These are phyloP conservation scores for Stachybotrys chartarum DNA, from an alignment of 2,329 filamentous ascomycete genomes.

Conservation along the genomic window DNA sequence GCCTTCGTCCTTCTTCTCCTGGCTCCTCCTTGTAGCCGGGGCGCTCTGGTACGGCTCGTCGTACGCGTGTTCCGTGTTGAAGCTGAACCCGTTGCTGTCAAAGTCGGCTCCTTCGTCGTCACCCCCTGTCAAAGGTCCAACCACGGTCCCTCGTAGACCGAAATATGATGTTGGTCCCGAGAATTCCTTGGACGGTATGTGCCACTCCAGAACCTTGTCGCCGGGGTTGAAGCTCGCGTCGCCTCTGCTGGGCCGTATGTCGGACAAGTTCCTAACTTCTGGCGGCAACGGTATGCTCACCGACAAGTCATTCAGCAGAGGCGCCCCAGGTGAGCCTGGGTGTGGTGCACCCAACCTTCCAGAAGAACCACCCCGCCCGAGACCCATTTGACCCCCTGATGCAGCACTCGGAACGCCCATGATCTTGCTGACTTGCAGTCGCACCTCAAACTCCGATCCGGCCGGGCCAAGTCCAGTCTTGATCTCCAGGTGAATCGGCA, in stretches of 20 bases:
- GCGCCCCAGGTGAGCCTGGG: conserved; percentile 48
- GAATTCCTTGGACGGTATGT: conserved; percentile 70
- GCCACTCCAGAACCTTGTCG: conserved; percentile 73
- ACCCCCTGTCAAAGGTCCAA: conserved; percentile 48
- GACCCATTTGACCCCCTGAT: conserved; percentile 24
- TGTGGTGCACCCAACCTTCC: conserved; percentile 33
- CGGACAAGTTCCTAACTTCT: conserved; percentile 73
- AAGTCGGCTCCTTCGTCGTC: conserved; percentile 41
- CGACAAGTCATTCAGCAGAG: conserved; percentile 66
- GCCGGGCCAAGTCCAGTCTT: conserved; percentile 68
- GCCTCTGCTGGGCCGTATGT: conserved; percentile 72
- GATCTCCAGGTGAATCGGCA: conserved; percentile 78
- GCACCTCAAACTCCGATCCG: conserved; percentile 84
- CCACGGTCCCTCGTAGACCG: conserved; percentile 71
- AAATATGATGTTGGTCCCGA: conserved; percentile 60
- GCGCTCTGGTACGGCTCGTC: conserved; percentile 49
- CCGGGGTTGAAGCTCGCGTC: conserved; percentile 76
- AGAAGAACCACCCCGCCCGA: conserved; percentile 33
- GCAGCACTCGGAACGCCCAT: conserved; percentile 37
- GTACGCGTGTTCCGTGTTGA: conserved; percentile 44
- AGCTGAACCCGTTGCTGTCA: conserved; percentile 45
- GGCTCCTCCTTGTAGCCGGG: conserved; percentile 25
- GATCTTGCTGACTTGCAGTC: conserved; percentile 62
- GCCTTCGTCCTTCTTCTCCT: conserved; percentile 18
- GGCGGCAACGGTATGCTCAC: conserved; percentile 74